These are phyloP conservation scores for Aspergillus sp. DNA, from an alignment of 2,329 filamentous ascomycete species.

Conservation along the genomic window DNA sequence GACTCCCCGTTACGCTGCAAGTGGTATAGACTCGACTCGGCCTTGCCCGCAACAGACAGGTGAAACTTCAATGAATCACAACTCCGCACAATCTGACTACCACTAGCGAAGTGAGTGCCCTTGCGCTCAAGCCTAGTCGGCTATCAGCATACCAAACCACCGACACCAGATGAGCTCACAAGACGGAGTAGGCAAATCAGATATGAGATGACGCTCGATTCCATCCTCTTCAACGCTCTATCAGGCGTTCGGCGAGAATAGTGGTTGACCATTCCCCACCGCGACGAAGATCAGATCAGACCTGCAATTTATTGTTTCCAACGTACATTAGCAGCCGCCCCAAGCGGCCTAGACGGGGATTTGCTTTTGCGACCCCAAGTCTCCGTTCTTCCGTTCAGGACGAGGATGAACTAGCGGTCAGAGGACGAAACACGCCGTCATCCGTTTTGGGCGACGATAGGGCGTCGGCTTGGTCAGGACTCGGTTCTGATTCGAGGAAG, in stretches of 20 bases:
- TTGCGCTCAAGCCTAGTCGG: no score
- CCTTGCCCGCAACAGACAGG: not conserved
- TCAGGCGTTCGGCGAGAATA: no score
- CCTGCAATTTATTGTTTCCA: slow-evolving; percentile 3
- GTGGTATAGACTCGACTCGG: no score
- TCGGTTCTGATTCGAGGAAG: no score
- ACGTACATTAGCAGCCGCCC: not conserved
- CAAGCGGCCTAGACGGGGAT: not conserved
- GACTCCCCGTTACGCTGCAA: not conserved
- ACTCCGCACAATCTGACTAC: not conserved
- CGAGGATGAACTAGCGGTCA: not conserved
- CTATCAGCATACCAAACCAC: no score
- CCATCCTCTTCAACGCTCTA: no score
- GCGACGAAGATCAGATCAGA: not conserved
- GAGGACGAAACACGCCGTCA: not conserved
- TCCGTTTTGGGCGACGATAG: not conserved
- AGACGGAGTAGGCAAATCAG: no score
- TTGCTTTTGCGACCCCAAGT: not conserved
- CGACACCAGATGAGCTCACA: no score
- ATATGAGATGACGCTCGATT: no score
- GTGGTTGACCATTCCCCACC: not conserved
- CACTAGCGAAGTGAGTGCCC: not conserved
- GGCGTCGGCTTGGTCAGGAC: no score
- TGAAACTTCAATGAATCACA: not conserved
- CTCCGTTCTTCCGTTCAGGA: not conserved